phyloP scores from a whole-genome alignment of 2,329 filamentous ascomycete species.

The Septoria linicola region DNA sequence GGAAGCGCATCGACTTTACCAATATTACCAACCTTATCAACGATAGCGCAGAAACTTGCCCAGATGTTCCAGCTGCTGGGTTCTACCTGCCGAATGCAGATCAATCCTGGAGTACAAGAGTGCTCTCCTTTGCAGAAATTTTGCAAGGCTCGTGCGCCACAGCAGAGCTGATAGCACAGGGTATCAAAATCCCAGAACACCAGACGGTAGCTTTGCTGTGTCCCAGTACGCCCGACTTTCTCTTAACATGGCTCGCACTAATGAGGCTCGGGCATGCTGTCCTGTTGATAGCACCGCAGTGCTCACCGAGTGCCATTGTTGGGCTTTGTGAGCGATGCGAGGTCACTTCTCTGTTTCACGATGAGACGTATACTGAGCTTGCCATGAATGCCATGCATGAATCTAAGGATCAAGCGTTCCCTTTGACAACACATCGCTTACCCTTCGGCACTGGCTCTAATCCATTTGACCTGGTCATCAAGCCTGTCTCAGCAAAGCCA shows the following conservation, averaged over 20 bases:
- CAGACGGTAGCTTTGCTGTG: constrained; percentile 55
- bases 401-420: not conserved
- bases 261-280: constrained; percentile 57
- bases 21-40: constrained; percentile 54
- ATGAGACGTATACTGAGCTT: constrained; percentile 42
- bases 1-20: constrained; percentile 36
- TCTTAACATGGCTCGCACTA: constrained; percentile 61
- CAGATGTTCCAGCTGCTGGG: constrained; percentile 50
- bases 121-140: constrained; percentile 42
- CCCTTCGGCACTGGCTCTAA: constrained; percentile 17
- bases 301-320: constrained; percentile 48
- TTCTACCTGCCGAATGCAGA: constrained; percentile 44
- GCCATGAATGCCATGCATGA: constrained; percentile 33
- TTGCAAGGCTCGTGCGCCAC: constrained; percentile 38
- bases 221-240: constrained; percentile 57
- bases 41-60: constrained; percentile 44
- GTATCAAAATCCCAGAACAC: constrained; percentile 17
- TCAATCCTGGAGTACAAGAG: constrained; percentile 23
- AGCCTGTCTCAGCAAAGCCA: not conserved
- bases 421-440: constrained; percentile 11
- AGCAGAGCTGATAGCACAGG: constrained; percentile 35
- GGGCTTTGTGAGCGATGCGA: constrained; percentile 54
- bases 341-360: constrained; percentile 48
- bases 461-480: constrained; percentile 12
- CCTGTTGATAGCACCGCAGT: constrained; percentile 57